Conservation (phyloP, 179 eudicot genomes). For the Beta lomatogona region DNA sequence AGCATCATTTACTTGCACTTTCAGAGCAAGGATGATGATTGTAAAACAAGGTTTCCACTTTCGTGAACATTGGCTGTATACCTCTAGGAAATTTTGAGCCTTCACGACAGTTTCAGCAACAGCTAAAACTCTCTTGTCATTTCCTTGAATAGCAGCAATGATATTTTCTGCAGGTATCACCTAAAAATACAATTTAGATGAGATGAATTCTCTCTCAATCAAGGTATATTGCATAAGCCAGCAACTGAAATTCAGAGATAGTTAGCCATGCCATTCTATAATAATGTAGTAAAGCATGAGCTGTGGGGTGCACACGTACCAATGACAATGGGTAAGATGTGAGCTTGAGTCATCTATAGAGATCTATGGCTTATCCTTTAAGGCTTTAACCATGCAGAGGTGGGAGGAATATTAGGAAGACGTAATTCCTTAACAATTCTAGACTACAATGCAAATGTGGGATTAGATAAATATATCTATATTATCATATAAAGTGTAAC, state of each 20-base stretch:
- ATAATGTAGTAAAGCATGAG: background rate
- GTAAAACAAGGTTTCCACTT: background rate
- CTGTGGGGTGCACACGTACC: background rate
- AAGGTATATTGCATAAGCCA: background rate
- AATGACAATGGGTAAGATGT: background rate
- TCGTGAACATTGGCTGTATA: conserved; percentile 24
- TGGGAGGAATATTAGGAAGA: background rate
- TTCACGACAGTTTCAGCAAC: conserved; percentile 61
- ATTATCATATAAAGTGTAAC: background rate
- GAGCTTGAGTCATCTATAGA: background rate
- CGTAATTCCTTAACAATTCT: background rate
- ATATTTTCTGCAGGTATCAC: conserved; percentile 95
- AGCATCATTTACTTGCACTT: background rate
- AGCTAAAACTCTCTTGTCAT: conserved; percentile 65
- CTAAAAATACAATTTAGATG: conserved; percentile 33
- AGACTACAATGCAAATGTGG: background rate
- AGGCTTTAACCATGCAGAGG: background rate
- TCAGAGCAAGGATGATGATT: background rate
- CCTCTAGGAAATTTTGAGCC: conserved; percentile 87
- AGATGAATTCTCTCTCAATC: background rate
- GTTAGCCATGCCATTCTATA: background rate
- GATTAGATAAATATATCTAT: background rate
- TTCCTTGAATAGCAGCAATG: conserved; percentile 79
- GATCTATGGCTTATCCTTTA: background rate
- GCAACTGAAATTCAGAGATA: background rate